Base-by-base conservation (phyloP, 257 asterid genomes). In the Anisodus tanguticus region DNA sequence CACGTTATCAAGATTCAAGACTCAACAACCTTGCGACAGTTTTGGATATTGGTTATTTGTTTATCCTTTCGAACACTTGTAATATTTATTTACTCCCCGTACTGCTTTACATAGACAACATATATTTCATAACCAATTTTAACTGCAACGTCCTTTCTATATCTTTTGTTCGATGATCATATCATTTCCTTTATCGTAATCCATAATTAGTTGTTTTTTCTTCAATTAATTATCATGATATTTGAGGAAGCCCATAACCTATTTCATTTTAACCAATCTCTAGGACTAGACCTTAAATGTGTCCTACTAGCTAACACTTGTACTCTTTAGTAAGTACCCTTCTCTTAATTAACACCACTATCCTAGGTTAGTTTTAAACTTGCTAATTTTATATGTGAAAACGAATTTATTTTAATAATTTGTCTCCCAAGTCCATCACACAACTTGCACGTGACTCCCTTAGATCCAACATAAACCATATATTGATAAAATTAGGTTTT, bases 361-460 rank as follows among this genome's bases (percentile, higher is more conserved):
- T 76, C 81, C 63, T 51, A 76, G 19, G 81, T 76, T 76, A 22
- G 6, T 12, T 5, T 12, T 6, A 76, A 74, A 51, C 43, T 11
- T 76, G 43, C 43, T 4, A 22, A 22, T 22, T 76, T 11, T 49
- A 11, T 19, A 22, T 49, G 1, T 76, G 62, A 12, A 76, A 26
- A 51, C 41, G 15, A 63, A 22, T 26, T 26, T 63, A 5, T 67
- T 67, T 35, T 53, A 9, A 53, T 8, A 69, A 69, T 39, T 69
- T 69, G 77, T 37, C 41, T 80, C 82, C 85, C 37, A 80, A 72
- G 43, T 57, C 63, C 85, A 83, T 69, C 88, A 71, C 90, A 85
- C 63, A 81, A n/a, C 69, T 54, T 57, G 84, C 90, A 87, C 87
- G 87, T 83, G 87, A 87, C 85, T 67, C 87, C 87, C 22, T 84